Conservation (phyloP, 176 grass and related monocot species). For the Avena eriantha region DNA sequence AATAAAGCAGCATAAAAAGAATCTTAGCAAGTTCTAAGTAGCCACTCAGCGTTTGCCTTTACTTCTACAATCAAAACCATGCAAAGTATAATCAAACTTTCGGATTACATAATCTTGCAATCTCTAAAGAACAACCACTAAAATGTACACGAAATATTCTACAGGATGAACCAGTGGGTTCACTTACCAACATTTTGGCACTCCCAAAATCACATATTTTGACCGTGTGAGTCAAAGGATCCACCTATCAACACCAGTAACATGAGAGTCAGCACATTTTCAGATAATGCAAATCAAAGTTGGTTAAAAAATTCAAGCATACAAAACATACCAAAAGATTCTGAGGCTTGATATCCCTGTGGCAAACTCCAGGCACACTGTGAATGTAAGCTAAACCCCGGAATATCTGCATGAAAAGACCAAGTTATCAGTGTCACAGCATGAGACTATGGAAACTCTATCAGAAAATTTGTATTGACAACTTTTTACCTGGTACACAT, state of each 20-base stretch:
- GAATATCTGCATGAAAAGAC: slow-evolving; percentile 72
- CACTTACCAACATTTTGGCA: slow-evolving; percentile 94
- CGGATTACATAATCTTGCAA: not conserved
- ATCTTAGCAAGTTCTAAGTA: slow-evolving; percentile 10
- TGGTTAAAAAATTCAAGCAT: slow-evolving; percentile 8
- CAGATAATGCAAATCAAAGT: slow-evolving; percentile 18
- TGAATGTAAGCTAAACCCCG: slow-evolving; percentile 95
- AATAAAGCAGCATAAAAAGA: slow-evolving; percentile 12
- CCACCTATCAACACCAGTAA: slow-evolving; percentile 60
- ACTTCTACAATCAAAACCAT: not conserved
- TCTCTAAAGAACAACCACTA: not conserved
- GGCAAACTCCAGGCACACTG: slow-evolving; percentile 87
- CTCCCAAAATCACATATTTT: slow-evolving; percentile 99
- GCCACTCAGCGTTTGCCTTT: not conserved
- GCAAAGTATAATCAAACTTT: not conserved
- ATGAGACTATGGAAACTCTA: slow-evolving; percentile 8
- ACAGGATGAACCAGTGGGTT: not conserved
- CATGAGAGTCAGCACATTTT: slow-evolving; percentile 6
- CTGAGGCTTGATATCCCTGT: slow-evolving; percentile 98
- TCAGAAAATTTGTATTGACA: not conserved
- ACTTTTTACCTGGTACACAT: slow-evolving; percentile 83
- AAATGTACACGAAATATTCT: not conserved
- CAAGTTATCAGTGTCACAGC: slow-evolving; percentile 26
- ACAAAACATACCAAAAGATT: slow-evolving; percentile 81
- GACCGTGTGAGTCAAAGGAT: slow-evolving; percentile 94